These are phyloP conservation scores for Cordyceps tenuipes DNA, from an alignment of 2,329 filamentous ascomycete species.

Conservation along the genomic window DNA sequence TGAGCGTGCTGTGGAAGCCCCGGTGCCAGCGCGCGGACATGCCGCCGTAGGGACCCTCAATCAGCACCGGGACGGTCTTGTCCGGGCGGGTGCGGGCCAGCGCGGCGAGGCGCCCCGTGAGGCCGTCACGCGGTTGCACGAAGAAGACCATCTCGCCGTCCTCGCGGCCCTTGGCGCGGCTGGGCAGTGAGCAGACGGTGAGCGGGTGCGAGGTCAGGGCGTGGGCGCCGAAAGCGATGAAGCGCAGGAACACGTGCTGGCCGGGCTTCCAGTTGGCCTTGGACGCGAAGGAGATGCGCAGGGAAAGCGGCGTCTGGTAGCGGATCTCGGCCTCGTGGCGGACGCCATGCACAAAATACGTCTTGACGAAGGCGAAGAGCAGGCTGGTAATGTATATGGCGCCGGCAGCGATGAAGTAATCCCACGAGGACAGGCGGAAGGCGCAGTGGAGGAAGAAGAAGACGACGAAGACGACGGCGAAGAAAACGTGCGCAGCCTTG, in stretches of 20 bases:
- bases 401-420: constrained; percentile 52
- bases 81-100: constrained; percentile 30
- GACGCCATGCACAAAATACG: constrained; percentile 42
- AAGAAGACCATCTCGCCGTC: constrained; percentile 42
- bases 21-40: constrained; percentile 28
- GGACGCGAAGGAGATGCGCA: constrained; percentile 36
- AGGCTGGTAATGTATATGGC: constrained; percentile 20
- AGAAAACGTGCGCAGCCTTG: constrained; percentile 47
- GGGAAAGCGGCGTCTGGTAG: constrained; percentile 26
- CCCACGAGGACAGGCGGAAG: constrained; percentile 46
- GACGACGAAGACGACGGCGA: constrained; percentile 44
- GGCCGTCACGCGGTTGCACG: constrained; percentile 38
- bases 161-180: constrained; percentile 9
- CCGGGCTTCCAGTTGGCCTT: constrained; percentile 40
- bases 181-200: constrained; percentile 43
- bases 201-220: constrained; percentile 44
- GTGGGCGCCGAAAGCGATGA: constrained; percentile 35
- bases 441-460: constrained; percentile 56
- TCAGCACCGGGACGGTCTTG: constrained; percentile 32
- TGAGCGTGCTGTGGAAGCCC: constrained; percentile 33
- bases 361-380: constrained; percentile 42
- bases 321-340: constrained; percentile 32
- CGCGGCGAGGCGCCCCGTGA: constrained; percentile 39
- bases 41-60: constrained; percentile 54
- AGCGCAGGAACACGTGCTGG: constrained; percentile 49